Percentiles rank a stretch among this genome's conserved stretches.
These are phyloP conservation scores for Blepharisma stoltei DNA, from an alignment of 73 alveolate species.

Conservation along the genomic window DNA sequence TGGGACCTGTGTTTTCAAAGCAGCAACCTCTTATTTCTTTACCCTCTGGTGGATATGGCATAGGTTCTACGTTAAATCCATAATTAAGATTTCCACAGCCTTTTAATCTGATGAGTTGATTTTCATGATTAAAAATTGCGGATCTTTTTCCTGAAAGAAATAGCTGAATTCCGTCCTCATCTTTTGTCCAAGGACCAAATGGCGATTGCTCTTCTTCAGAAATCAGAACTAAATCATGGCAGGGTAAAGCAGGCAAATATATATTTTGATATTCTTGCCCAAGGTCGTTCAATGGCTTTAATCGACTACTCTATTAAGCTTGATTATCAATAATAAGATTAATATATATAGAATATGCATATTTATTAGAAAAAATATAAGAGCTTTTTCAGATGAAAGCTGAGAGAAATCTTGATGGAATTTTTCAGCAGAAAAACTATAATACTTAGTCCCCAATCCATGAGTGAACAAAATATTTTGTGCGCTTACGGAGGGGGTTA, in stretches of 20 bases:
- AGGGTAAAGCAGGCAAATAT: slow-evolving; percentile 28
- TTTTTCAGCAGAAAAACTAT: too few relatives aligned
- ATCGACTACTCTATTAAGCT: too few relatives aligned
- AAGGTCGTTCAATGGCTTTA: slow-evolving; percentile 7
- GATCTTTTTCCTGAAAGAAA: slow-evolving; percentile 67
- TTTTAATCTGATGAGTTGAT: slow-evolving; percentile 54
- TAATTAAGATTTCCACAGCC: slow-evolving; percentile 80
- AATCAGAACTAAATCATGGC: slow-evolving; percentile 26
- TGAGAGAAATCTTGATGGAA: too few relatives aligned
- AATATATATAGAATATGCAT: too few relatives aligned
- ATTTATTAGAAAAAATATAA: too few relatives aligned
- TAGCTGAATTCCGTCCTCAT: neutral
- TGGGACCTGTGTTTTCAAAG: slow-evolving; percentile 66
- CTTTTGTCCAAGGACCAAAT: neutral
- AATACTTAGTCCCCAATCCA: too few relatives aligned
- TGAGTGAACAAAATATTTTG: too few relatives aligned
- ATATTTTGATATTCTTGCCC: slow-evolving; percentile 29
- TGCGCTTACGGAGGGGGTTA: too few relatives aligned
- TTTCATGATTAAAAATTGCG: slow-evolving; percentile 44
- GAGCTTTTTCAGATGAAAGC: too few relatives aligned
- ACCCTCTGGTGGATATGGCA: slow-evolving; percentile 55
- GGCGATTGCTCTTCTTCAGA: neutral
- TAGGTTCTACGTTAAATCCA: slow-evolving; percentile 60
- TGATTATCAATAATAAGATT: too few relatives aligned
- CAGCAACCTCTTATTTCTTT: slow-evolving; percentile 83